Conservation (phyloP, 345 rosid genomes). For the Geranium brycei region DNA sequence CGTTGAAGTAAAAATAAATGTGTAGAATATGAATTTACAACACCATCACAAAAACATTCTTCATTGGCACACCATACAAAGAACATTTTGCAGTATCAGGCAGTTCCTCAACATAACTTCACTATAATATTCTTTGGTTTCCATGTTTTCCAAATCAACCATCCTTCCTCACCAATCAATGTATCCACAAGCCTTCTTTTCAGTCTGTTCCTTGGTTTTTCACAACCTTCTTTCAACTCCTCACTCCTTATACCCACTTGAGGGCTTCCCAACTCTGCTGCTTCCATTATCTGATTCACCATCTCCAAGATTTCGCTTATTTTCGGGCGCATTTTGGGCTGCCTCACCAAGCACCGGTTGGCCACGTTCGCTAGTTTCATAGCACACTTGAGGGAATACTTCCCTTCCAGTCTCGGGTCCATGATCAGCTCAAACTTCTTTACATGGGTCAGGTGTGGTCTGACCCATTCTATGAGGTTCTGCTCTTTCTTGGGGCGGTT, state of each 20-base stretch:
- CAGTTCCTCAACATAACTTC: slow-evolving; percentile 4
- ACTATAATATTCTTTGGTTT: slow-evolving; percentile 26
- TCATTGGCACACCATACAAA: too few relatives aligned
- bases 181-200: slow-evolving; percentile 41
- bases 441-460: slow-evolving; percentile 55
- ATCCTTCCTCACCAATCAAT: slow-evolving; percentile 34
- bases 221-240: slow-evolving; percentile 16
- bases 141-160: slow-evolving; percentile 42
- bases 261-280: slow-evolving; percentile 28
- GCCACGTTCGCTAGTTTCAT: slow-evolving; percentile 71
- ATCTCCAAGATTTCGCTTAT: slow-evolving; percentile 70
- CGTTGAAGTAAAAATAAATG: too few relatives aligned
- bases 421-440: slow-evolving; percentile 61
- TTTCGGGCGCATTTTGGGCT: slow-evolving; percentile 56
- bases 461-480: slow-evolving; percentile 85
- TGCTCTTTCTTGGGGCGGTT: slow-evolving; percentile 79
- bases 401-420: slow-evolving; percentile 76
- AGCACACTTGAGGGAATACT: slow-evolving; percentile 47
- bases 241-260: slow-evolving; percentile 21
- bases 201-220: slow-evolving; percentile 15
- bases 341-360: slow-evolving; percentile 55
- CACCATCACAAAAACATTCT: neutral
- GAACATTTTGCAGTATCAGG: neutral
- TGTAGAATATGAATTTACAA: too few relatives aligned
- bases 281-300: slow-evolving; percentile 46